Evolutionary conservation across 148 eudicot genomes (phyloP).

Genomic region (Fallopia convolvulus): DNA sequence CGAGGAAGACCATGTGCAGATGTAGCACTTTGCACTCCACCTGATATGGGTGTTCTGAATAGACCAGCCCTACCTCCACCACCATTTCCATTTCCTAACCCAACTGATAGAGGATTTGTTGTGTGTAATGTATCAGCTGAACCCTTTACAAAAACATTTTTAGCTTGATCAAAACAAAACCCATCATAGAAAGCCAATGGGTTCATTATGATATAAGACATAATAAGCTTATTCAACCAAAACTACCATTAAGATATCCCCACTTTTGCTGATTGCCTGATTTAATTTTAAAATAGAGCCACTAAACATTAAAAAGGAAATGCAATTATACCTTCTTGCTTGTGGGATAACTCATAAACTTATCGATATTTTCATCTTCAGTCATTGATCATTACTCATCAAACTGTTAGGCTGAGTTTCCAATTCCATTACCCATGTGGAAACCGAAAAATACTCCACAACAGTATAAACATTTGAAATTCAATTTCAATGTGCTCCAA

Average conservation of each 20-base stretch:
- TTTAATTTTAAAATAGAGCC: neutral
- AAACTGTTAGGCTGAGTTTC: neutral
- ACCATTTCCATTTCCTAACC: constrained; percentile 27
- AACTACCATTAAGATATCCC: neutral
- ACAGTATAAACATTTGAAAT: neutral
- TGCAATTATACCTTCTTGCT: neutral
- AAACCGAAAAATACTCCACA: neutral
- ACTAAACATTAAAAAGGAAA: neutral
- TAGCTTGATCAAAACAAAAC: constrained; percentile 34
- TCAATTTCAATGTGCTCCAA: neutral
- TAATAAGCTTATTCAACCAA: neutral
- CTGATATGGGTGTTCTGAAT: constrained; percentile 95
- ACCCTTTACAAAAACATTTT: constrained; percentile 20
- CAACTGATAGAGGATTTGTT: constrained; percentile 21
- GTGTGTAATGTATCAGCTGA: constrained; percentile 19
- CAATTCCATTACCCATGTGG: neutral
- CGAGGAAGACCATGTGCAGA: constrained; percentile 92
- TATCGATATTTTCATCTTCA: neutral
- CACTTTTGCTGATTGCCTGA: neutral
- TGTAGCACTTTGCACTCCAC: constrained; percentile 99
- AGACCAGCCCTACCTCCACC: constrained; percentile 76
- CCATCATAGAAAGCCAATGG: constrained; percentile 35
- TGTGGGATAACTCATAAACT: neutral
- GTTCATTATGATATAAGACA: constrained; percentile 26
- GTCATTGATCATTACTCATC: neutral